Evolutionary conservation across 148 eudicot species (phyloP), one percentile per base, ranked within the genome.

Genomic region (Rhododendron griersonianum): DNA sequence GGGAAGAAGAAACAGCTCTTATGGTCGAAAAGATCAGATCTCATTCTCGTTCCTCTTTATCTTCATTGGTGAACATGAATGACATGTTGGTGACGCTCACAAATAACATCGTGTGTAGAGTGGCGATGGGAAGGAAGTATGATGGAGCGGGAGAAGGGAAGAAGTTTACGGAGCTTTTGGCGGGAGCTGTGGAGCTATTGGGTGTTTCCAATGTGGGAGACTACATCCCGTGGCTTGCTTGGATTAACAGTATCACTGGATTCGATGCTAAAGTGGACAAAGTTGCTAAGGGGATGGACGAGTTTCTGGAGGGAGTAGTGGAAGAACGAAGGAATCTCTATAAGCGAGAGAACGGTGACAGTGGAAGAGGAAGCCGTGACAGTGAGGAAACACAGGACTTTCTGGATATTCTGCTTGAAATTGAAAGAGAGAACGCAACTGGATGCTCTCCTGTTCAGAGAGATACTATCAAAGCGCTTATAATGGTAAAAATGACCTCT

Each of bases 201-300:
- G 59, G 92, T 21, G 23, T 39, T 30, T 83, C 88, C 55, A 37
- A 67, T 78, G 45, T 92, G 4, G 92, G 92, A 4, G 93, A 88
- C 50, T 92, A 77, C 3, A 51, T 51, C 3, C 55, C 55, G 0
- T 51, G 94, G 92, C 90, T 95, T 75, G 88, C 87, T 11, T 95
- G 95, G 96, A 55, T 94, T 53, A 91, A 87, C 83, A 84, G 80
- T 33, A 57, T 93, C 28, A 94, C 78, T 57, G 96, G 98, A 4
- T 88, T 91, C 63, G 86, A 94, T 78, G 83, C 84, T 1, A 90
- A 90, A 87, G 90, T 94, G 63, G 90, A 84, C 19, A 90, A 51
- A 50, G 88, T 94, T 50, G 92, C 89, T 15, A 87, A 57, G 47
- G 88, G 88, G 81, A n/a, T 95, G 23, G 95, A 93, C 75, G 90